A percentile compares a stretch with the other conserved stretches of the same genome.
Evolutionary conservation across 352 stramenopile species (phyloP).

Genomic region (Phytophthora cryptogea): DNA sequence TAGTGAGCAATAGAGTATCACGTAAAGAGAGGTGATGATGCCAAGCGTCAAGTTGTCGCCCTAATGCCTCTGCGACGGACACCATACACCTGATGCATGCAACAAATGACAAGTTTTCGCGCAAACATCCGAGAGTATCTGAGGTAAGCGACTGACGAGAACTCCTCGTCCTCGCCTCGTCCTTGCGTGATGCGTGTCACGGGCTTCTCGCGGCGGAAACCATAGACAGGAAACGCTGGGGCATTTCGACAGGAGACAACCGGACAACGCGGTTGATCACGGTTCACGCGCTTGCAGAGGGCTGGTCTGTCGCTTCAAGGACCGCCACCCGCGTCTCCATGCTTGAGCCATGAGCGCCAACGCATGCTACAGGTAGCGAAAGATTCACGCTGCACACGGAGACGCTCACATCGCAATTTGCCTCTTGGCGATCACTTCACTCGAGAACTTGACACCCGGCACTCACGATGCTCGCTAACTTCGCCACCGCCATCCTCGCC

Average conservation of each 20-base stretch:
- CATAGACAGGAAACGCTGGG: conserved; percentile 15
- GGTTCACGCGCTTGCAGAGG: conserved; percentile 11
- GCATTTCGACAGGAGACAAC: conserved; percentile 7
- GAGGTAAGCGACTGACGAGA: conserved; percentile 16
- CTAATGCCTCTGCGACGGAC: conserved; percentile 1
- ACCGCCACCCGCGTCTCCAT: conserved; percentile 14
- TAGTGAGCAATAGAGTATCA: neutral
- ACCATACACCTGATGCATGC: neutral
- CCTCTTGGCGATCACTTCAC: conserved; percentile 15
- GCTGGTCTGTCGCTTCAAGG: conserved; percentile 5
- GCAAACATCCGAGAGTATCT: neutral
- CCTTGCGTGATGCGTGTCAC: conserved; percentile 24
- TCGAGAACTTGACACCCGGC: conserved; percentile 12
- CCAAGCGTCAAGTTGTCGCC: conserved; percentile 4
- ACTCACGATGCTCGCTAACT: conserved; percentile 17
- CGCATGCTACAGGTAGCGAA: conserved; percentile 14
- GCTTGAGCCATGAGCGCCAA: conserved; percentile 12
- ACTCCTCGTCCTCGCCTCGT: conserved; percentile 12
- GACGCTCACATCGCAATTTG: conserved; percentile 24
- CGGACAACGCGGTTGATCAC: conserved; percentile 23
- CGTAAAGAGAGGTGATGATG: neutral
- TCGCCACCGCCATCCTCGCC: conserved; percentile 26
- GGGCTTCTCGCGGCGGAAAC: conserved; percentile 2
- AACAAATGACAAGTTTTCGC: conserved; percentile 17
- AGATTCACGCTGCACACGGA: conserved; percentile 8